Evolutionary conservation across 2,329 filamentous ascomycete genomes (phyloP).

Genomic region (Tolypocladium tropicale): DNA sequence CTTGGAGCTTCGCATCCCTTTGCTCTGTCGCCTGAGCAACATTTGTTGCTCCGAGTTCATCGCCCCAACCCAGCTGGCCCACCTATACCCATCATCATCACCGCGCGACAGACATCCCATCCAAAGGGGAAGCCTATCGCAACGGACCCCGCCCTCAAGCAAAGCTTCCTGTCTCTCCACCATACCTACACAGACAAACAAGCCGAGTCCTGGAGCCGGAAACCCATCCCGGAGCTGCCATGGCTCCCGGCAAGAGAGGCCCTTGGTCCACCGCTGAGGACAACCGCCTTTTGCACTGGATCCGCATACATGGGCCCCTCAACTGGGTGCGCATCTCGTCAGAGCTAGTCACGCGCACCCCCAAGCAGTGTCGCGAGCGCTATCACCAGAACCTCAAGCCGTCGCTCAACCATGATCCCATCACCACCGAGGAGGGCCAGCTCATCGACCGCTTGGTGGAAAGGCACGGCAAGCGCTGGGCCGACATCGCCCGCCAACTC

Average conservation of each 20-base stretch:
- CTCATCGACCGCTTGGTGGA: constrained; percentile 68
- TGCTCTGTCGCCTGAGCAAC: background rate
- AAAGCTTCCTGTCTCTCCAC: background rate
- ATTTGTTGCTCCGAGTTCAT: background rate
- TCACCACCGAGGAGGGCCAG: constrained; percentile 58
- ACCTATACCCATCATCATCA: too few species aligned
- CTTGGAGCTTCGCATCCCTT: background rate
- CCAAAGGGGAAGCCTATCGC: background rate
- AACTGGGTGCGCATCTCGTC: constrained; percentile 88
- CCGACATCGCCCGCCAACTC: constrained; percentile 76
- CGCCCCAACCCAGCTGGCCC: too few species aligned
- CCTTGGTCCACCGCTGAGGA: constrained; percentile 80
- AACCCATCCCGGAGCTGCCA: background rate
- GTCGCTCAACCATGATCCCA: constrained; percentile 61
- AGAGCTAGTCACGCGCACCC: constrained; percentile 64
- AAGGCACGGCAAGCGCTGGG: constrained; percentile 80
- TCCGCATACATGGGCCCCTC: constrained; percentile 60
- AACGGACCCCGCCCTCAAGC: background rate
- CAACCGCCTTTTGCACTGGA: constrained; percentile 56
- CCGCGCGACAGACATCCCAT: background rate
- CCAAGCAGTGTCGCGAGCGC: constrained; percentile 91
- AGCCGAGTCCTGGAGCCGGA: too few species aligned
- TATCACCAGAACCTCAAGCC: constrained; percentile 91
- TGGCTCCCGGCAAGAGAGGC: constrained; percentile 40
- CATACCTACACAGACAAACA: background rate